phyloP scores from a whole-genome alignment of 768 basidiomycete genomes.

The Suillus subalutaceus region DNA sequence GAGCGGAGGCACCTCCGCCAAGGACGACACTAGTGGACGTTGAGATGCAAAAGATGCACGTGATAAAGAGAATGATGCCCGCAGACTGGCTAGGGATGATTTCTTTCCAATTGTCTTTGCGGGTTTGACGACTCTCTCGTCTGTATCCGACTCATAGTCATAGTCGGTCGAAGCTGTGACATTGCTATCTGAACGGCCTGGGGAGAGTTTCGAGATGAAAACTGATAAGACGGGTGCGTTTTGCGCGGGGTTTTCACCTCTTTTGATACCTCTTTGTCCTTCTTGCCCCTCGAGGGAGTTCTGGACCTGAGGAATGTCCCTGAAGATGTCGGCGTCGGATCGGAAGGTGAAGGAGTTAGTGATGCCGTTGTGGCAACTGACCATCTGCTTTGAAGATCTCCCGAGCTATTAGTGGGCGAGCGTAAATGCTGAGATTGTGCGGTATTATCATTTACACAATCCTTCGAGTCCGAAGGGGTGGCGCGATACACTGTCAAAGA shows the following conservation, averaged over 20 bases:
- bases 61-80: conserved; percentile 33
- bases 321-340: conserved; percentile 14
- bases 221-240: conserved; percentile 34
- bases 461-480: conserved; percentile 6
- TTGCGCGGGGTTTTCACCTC: conserved; percentile 30
- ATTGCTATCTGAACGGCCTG: conserved; percentile 28
- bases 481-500: conserved; percentile 14
- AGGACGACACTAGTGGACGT: conserved; percentile 23
- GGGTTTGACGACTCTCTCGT: conserved; percentile 19
- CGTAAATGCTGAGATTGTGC: conserved; percentile 13
- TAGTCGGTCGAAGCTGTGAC: conserved; percentile 18
- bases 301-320: conserved; percentile 14
- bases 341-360: conserved; percentile 20
- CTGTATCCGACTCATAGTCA: conserved; percentile 29
- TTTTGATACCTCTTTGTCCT: conserved; percentile 12
- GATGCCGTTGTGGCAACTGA: conserved; percentile 36
- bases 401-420: conserved; percentile 5
- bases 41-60: conserved; percentile 32
- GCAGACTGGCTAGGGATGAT: conserved; percentile 32
- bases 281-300: conserved; percentile 22
- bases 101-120: conserved; percentile 32
- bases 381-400: conserved; percentile 22
- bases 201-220: conserved; percentile 35
- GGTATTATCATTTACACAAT: neutral
- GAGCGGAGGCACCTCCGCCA: conserved; percentile 28